Base-by-base conservation (phyloP, 2,329 filamentous ascomycete species). In the Diaporthe sp. region DNA sequence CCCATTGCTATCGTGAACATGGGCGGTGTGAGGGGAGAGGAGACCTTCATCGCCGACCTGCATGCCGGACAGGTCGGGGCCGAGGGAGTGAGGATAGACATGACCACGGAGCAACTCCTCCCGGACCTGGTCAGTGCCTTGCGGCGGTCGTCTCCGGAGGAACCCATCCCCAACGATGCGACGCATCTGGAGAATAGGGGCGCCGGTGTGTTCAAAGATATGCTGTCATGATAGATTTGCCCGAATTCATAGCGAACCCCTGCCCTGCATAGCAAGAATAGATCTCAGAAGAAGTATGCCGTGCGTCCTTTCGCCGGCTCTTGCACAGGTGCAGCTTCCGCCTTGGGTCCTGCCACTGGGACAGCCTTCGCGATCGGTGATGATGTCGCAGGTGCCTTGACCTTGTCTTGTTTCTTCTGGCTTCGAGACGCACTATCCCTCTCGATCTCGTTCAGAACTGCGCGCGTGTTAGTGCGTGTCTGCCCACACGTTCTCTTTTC, bases 1-100 rank as follows among this genome's bases (percentile, higher is more conserved):
- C 93, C 95, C 22, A 94, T 98, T 82, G 96, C 93, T 0, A 92
- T 98, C 57, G 86, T 98, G 75, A 98, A 98, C 81, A 89, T 98
- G 76, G 94, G 95, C n/a, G 94, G 95, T 13, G 92, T 95, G 37
- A 89, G 94, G 79, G 94, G 94, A 22, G 94, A 97, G 81, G 93
- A 95, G n/a, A 85, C 85, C 4, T 93, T 96, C 79, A 94, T 94
- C 79, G 84, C 83, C 3, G 86, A 89, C 75, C 79, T 94, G 60
- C 84, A 89, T n/a, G 85, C 86, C 1, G 81, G 82, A 3, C 90
- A 91, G 78, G 79, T 78, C 7, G 91, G 91, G 20, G 85, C 85
- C 79, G 83, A 85, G 58, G 90, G 88, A 9, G 88, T 91, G 25
- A 87, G 92, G 80, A 84, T 90, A 28, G 90, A 93, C 73, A 83